Evolutionary conservation across 2,329 filamentous ascomycete genomes (phyloP).

Genomic region (Aspergillus sp.): DNA sequence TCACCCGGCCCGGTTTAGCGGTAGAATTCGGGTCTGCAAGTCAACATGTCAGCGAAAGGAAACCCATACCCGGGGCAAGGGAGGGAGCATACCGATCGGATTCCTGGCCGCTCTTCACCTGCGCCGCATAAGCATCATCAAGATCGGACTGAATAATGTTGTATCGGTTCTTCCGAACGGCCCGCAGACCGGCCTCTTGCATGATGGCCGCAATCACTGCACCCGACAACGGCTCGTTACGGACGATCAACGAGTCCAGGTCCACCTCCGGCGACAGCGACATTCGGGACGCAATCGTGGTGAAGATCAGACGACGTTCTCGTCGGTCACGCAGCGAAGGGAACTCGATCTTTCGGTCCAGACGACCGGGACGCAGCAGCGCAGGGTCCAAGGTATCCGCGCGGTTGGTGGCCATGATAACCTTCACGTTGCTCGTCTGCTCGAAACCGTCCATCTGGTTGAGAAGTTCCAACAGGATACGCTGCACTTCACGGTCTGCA

Average conservation of each 20-base stretch:
- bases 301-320: conserved; percentile 93
- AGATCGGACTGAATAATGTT: conserved; percentile 97
- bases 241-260: conserved; percentile 87
- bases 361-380: conserved; percentile 82
- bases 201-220: conserved; percentile 97
- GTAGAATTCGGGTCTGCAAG: conserved; percentile 83
- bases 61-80: not conserved
- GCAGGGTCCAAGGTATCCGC: conserved; percentile 95
- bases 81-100: conserved; percentile 46
- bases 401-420: conserved; percentile 99
- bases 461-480: conserved; percentile 90
- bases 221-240: conserved; percentile 90
- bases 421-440: conserved; percentile 97
- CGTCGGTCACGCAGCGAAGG: conserved; percentile 88
- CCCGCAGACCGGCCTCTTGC: conserved; percentile 92
- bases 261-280: conserved; percentile 93
- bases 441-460: conserved; percentile 99
- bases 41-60: not conserved
- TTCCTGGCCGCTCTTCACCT: conserved; percentile 78
- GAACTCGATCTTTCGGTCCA: conserved; percentile 98
- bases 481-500: conserved; percentile 95
- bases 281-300: conserved; percentile 96
- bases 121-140: conserved; percentile 92
- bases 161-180: conserved; percentile 95
- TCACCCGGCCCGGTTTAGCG: conserved; percentile 37